Evolutionary conservation across 2,329 filamentous ascomycete genomes (phyloP).

Genomic region (Penicillium sp.): DNA sequence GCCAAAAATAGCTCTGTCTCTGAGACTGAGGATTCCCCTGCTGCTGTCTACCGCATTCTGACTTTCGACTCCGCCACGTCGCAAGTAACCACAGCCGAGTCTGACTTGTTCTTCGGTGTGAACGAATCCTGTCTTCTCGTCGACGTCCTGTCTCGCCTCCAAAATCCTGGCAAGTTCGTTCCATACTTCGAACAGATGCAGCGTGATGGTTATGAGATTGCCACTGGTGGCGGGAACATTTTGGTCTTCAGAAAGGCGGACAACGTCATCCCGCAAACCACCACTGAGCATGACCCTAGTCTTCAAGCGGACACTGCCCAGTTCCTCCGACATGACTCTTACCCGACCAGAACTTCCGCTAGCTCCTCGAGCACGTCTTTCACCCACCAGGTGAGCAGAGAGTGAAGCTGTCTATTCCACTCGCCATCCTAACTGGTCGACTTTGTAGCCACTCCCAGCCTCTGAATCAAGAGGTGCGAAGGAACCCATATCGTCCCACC

Average conservation of each 20-base stretch:
- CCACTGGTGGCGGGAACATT: slow-evolving; percentile 43
- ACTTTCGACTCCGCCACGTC: slow-evolving; percentile 37
- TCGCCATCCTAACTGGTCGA: slow-evolving; percentile 29
- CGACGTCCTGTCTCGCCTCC: slow-evolving; percentile 39
- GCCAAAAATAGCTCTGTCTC: background rate
- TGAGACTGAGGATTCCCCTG: background rate
- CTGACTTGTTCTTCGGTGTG: slow-evolving; percentile 32
- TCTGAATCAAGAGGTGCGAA: background rate
- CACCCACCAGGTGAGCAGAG: slow-evolving; percentile 24
- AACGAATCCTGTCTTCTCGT: slow-evolving; percentile 27
- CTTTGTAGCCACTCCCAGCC: slow-evolving; percentile 12
- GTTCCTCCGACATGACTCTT: slow-evolving; percentile 11
- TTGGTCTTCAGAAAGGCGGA: slow-evolving; percentile 37
- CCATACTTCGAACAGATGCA: slow-evolving; percentile 41
- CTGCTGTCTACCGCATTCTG: slow-evolving; percentile 36
- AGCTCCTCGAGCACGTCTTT: slow-evolving; percentile 4
- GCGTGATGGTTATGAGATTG: slow-evolving; percentile 43
- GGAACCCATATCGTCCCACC: background rate
- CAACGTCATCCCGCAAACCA: background rate
- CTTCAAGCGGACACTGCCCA: slow-evolving; percentile 11
- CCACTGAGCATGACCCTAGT: slow-evolving; percentile 2
- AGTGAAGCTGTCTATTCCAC: slow-evolving; percentile 21
- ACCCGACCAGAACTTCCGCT: background rate
- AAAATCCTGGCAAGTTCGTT: slow-evolving; percentile 43
- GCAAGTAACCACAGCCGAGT: slow-evolving; percentile 32